These are phyloP conservation scores for Plasmodium vivax DNA, from an alignment of 169 alveolate species.

Conservation along the genomic window DNA sequence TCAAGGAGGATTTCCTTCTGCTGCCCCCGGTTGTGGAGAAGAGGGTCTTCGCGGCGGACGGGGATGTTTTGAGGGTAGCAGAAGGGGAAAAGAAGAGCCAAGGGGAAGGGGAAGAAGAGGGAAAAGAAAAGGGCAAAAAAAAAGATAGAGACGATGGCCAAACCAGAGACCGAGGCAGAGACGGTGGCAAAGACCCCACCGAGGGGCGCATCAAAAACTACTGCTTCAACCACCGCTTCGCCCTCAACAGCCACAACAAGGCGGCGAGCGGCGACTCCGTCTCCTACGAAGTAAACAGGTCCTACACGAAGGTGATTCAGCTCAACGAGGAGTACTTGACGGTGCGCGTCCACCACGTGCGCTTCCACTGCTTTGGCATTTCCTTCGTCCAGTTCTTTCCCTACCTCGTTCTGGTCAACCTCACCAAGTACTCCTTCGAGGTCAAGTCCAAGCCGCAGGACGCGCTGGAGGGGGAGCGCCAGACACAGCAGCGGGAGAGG, in stretches of 20 bases:
- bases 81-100: neutral
- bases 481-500: neutral
- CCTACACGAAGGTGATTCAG: constrained; percentile 13
- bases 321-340: constrained; percentile 38
- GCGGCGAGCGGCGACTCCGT: neutral
- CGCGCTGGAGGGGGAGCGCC: neutral
- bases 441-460: constrained; percentile 14
- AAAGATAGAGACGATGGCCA: too few species aligned
- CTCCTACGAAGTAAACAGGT: constrained; percentile 1
- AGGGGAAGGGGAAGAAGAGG: neutral
- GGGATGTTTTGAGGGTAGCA: neutral
- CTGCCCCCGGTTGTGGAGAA: neutral
- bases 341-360: neutral
- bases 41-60: neutral
- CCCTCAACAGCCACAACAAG: neutral
- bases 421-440: constrained; percentile 40
- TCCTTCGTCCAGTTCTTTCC: constrained; percentile 43
- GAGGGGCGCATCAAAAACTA: constrained; percentile 32
- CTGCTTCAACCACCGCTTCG: constrained; percentile 43
- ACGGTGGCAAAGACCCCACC: neutral
- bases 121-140: neutral
- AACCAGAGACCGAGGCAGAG: too few species aligned
- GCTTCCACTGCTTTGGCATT: constrained; percentile 15
- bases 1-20: constrained; percentile 11
- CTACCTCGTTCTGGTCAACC: constrained; percentile 27